Percentiles rank a stretch among this genome's conserved stretches.
Conservation (phyloP, 148 eudicot species). For the Camellia sinensis region DNA sequence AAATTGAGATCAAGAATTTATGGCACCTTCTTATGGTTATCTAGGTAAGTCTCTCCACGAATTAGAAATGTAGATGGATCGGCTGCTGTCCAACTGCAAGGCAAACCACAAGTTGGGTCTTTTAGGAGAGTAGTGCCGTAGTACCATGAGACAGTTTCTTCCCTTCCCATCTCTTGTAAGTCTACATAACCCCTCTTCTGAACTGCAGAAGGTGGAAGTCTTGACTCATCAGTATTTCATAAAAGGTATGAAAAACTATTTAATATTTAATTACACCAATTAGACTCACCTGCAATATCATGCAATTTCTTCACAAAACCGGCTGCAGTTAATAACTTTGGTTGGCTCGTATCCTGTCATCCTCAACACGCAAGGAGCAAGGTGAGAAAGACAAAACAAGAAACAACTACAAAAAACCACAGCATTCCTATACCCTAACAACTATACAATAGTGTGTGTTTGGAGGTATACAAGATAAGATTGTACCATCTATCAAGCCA, state of each 20-base stretch:
- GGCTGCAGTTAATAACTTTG: constrained; percentile 48
- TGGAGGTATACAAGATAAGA: background rate
- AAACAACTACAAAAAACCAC: background rate
- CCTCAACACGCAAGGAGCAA: constrained; percentile 3
- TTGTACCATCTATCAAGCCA: too few relatives aligned
- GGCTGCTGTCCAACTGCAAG: constrained; percentile 55
- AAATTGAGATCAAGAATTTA: background rate
- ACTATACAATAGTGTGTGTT: background rate
- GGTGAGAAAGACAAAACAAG: background rate
- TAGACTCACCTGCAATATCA: constrained; percentile 53
- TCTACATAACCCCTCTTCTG: constrained; percentile 65
- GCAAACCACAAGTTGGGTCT: constrained; percentile 48
- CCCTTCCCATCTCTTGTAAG: constrained; percentile 43
- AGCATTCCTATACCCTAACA: background rate
- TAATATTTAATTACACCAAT: background rate
- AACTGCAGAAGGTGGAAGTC: constrained; percentile 34
- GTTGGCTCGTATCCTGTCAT: constrained; percentile 44
- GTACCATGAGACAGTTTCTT: constrained; percentile 41
- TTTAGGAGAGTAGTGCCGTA: constrained; percentile 58
- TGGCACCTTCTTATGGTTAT: constrained; percentile 55
- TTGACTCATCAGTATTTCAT: constrained; percentile 5
- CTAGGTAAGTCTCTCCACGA: constrained; percentile 61
- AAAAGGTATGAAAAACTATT: background rate
- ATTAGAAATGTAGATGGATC: constrained; percentile 62
- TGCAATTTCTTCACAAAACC: constrained; percentile 53